Conservation (phyloP, 2,329 filamentous ascomycete genomes). For the Aspergillus alliaceus region DNA sequence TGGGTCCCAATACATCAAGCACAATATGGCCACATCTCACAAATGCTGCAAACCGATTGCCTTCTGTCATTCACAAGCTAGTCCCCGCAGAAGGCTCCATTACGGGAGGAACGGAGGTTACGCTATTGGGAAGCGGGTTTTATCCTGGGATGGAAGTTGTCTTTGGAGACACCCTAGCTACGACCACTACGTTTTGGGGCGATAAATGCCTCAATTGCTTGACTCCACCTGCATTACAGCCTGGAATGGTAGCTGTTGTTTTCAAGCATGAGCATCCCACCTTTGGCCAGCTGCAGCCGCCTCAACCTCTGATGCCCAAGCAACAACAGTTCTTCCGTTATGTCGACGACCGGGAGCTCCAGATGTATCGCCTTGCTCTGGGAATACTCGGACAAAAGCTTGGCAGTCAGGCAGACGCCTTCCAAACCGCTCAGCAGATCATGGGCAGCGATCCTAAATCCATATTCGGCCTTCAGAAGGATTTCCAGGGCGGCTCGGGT, state of each 20-base stretch:
- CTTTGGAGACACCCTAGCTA: slow-evolving; percentile 71
- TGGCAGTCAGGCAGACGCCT: slow-evolving; percentile 48
- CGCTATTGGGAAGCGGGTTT: slow-evolving; percentile 77
- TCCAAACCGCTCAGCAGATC: slow-evolving; percentile 49
- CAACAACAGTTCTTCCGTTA: slow-evolving; percentile 68
- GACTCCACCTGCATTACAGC: slow-evolving; percentile 67
- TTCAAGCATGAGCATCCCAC: slow-evolving; percentile 59
- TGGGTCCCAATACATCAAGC: slow-evolving; percentile 48
- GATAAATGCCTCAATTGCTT: slow-evolving; percentile 77
- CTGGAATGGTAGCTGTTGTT: slow-evolving; percentile 70
- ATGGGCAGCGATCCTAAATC: slow-evolving; percentile 46
- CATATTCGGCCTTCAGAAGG: slow-evolving; percentile 50
- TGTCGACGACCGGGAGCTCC: slow-evolving; percentile 50
- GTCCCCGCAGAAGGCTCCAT: slow-evolving; percentile 81
- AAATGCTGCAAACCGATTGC: slow-evolving; percentile 52
- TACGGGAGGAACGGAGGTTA: slow-evolving; percentile 82
- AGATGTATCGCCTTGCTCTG: slow-evolving; percentile 47
- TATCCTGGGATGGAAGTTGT: slow-evolving; percentile 78
- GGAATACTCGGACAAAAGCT: slow-evolving; percentile 49
- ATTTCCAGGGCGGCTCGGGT: slow-evolving; percentile 44
- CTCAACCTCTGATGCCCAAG: slow-evolving; percentile 46
- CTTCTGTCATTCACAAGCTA: slow-evolving; percentile 74
- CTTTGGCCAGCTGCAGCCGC: slow-evolving; percentile 47
- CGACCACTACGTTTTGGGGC: slow-evolving; percentile 78
- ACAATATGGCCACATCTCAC: slow-evolving; percentile 55